Percentiles rank a stretch among this genome's conserved stretches.
phyloP scores from a whole-genome alignment of 225 moss, liverwort and hornwort species.

The Thuidium tamariscinum region DNA sequence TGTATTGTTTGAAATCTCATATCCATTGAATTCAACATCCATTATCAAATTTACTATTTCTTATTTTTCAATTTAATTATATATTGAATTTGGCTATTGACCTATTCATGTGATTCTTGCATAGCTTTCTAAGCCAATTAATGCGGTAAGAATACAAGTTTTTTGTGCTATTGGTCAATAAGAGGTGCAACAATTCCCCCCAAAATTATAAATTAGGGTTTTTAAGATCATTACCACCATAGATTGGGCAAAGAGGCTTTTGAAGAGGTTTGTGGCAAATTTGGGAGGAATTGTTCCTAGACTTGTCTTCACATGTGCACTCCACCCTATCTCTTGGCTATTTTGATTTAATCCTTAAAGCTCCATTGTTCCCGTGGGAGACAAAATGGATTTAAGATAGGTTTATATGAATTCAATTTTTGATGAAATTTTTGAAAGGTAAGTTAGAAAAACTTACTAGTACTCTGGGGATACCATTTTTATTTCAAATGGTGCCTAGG shows the following conservation, averaged over 20 bases:
- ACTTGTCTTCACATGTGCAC: neutral
- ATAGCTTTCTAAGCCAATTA: neutral
- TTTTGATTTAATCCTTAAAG: neutral
- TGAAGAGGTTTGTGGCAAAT: fast-evolving
- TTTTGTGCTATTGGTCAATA: neutral
- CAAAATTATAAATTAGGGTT: no score
- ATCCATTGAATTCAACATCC: neutral
- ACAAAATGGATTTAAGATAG: no score
- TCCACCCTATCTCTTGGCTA: fast-evolving
- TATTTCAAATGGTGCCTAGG: no score
- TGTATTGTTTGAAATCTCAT: neutral
- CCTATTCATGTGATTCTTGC: neutral
- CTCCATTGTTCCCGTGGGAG: no score
- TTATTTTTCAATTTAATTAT: neutral
- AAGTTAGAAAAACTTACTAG: no score
- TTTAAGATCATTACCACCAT: fast-evolving
- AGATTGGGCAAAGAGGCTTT: fast-evolving
- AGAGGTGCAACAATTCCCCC: neutral
- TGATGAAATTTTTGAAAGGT: no score
- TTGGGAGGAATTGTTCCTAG: fast-evolving
- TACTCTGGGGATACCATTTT: no score
- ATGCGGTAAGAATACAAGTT: neutral
- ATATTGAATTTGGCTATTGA: neutral
- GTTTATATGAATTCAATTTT: no score
- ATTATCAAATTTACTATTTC: neutral